A percentile compares a stretch with the other conserved stretches of the same genome.
phyloP scores from a whole-genome alignment of 306 rosid genomes.

The Acacia acuminata region DNA sequence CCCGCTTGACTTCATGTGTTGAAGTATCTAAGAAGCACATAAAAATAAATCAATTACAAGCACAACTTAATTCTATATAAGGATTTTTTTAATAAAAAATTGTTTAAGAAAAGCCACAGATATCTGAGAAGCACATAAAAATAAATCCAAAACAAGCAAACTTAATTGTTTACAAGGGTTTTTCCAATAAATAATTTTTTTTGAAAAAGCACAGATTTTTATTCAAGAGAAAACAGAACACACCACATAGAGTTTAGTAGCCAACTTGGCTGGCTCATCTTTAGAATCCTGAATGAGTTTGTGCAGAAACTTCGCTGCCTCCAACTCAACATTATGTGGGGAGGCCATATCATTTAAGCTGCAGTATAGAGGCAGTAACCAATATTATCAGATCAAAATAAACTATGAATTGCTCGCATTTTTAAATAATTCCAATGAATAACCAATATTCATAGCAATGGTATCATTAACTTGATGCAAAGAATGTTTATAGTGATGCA shows the following conservation, averaged over 20 bases:
- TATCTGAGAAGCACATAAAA: slow-evolving; percentile 59
- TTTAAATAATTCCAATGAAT: background rate
- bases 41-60: slow-evolving; percentile 12
- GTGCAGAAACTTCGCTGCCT: slow-evolving; percentile 99
- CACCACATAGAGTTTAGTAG: slow-evolving; percentile 95
- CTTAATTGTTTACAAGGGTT: background rate
- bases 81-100: too few relatives aligned
- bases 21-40: slow-evolving; percentile 73
- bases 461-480: slow-evolving; percentile 20
- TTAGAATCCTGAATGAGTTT: slow-evolving; percentile 96
- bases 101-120: background rate
- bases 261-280: slow-evolving; percentile 96
- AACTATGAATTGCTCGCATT: background rate
- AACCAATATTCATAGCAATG: background rate
- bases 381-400: slow-evolving; percentile 12
- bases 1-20: slow-evolving; percentile 98
- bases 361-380: slow-evolving; percentile 31
- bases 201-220: background rate
- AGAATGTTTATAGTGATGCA: background rate
- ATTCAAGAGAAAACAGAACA: slow-evolving; percentile 40
- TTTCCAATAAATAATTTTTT: background rate
- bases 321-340: slow-evolving; percentile 91
- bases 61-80: slow-evolving; percentile 4
- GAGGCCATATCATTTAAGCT: slow-evolving; percentile 74
- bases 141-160: background rate